phyloP scores from a whole-genome alignment of 2,329 filamentous ascomycete species.

The Aspergillus pseudoglaucus region DNA sequence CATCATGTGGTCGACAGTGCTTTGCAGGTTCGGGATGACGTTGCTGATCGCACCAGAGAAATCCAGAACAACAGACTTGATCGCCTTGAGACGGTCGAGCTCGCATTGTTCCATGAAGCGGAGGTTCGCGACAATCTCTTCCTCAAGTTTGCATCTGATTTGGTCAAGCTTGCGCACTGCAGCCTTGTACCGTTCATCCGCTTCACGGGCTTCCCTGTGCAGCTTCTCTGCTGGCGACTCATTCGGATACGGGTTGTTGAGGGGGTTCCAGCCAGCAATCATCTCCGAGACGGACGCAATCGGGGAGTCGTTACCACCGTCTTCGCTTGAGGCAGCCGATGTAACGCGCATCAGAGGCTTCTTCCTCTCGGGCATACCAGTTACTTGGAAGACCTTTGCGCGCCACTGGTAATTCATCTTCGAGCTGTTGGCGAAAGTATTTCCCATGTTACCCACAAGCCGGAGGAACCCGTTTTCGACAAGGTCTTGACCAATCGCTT shows the following conservation, averaged over 20 bases:
- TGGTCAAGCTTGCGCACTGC: conserved; percentile 81
- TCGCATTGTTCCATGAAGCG: conserved; percentile 97
- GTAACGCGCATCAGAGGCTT: conserved; percentile 64
- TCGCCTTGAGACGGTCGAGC: conserved; percentile 88
- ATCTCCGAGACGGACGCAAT: conserved; percentile 83
- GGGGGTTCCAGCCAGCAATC: conserved; percentile 82
- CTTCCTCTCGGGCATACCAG: conserved; percentile 86
- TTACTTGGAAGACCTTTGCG: conserved; percentile 79
- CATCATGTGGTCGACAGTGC: conserved; percentile 97
- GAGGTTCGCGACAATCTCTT: conserved; percentile 85
- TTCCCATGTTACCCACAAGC: conserved; percentile 89
- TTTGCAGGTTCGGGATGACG: conserved; percentile 91
- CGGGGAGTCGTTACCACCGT: conserved; percentile 63
- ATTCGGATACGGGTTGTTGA: conserved; percentile 85
- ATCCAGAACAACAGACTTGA: conserved; percentile 96
- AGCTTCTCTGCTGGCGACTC: conserved; percentile 84
- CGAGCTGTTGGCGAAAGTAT: conserved; percentile 93
- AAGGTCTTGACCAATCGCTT: conserved; percentile 91
- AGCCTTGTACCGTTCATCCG: conserved; percentile 89
- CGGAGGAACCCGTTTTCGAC: conserved; percentile 75
- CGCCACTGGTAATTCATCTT: conserved; percentile 98
- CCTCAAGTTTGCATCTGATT: conserved; percentile 88
- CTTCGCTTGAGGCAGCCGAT: conserved; percentile 58
- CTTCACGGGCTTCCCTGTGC: conserved; percentile 78
- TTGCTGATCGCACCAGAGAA: conserved; percentile 97